Evolutionary conservation across 2,329 filamentous ascomycete species (phyloP), one percentile per base, ranked within the genome.

Genomic region (Cladosporium sp.): DNA sequence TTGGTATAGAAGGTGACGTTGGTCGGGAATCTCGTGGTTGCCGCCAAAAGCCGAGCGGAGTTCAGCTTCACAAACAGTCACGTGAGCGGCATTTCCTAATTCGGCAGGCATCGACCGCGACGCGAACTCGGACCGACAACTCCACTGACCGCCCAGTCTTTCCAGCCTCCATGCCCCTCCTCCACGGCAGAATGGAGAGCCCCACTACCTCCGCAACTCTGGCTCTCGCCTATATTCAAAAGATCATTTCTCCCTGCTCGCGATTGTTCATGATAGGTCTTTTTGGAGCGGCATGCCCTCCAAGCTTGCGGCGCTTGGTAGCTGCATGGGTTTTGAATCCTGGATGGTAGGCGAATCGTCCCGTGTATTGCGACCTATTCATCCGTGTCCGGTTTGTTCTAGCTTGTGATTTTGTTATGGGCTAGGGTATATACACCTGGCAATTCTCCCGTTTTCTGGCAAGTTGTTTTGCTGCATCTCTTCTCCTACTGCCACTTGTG

Each of bases 111-210:
- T 18, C 33, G 22, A 22, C 35, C 19, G 38, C 38, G n/a, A 16
- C 45, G 45, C 45, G 22, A 40, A 27, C 12, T 16, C 45, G 45
- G 45, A 48, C 45, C 45, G 45, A 40, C 7, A n/a, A 22, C 25
- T 39, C 45, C 45, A 40, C 19, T 40, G 22, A 48, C 36, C 45
- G 45, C 45, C 45, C 45, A 48, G 45, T 36, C 36, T 33, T 40
- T 36, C 38, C 36, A 35, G 22, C 29, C 8, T 13, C n/a, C 4
- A 33, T 29, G 16, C 45, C 45, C 45, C 45, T 48, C 45, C 36
- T 48, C 18, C 36, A 33, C 36, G 45, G 45, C 45, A 48, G 45
- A 48, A 48, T 16, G 22, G n/a, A n/a, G n/a, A 16, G 32, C 45
- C 45, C 45, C 38, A 39, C 29, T 40, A 18, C 45, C 38, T 39